Base-by-base conservation (phyloP, 2,329 filamentous ascomycete species). In the Hypoxylon sp. region DNA sequence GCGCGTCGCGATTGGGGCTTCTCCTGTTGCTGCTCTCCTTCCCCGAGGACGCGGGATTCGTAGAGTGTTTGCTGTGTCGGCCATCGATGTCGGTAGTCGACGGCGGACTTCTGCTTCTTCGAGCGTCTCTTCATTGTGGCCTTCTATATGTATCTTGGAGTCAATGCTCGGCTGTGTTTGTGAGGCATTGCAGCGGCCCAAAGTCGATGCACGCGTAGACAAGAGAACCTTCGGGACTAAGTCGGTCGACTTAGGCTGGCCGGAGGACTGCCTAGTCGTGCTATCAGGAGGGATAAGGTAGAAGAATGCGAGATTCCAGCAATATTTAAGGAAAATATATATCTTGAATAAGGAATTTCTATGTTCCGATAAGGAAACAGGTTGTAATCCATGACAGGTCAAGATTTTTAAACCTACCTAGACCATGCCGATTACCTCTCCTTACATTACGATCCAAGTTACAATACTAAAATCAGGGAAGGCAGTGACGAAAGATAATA, bases 1-100 rank as follows among this genome's bases (percentile, higher is more conserved):
- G 69, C 50, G 5, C 68, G 65, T 39, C 56, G 60, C 15, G 68
- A 68, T 44, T 24, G 58, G 0, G 44, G 41, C 50, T 47, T 48
- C 13, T 32, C 22, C 6, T 30, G 39, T 20, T 4, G 39, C 24
- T 4, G 20, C 20, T 57, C 58, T 13, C 15, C 20, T 19, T 22
- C 49, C 17, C 19, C n/a, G 28, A 65, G 13, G 11, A 58, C 37
- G 6, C 48, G 59, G 15, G 69, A 64, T 43, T 73, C 72, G 41
- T 70, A 59, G 19, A 75, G 55, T 4, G 72, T 75, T 48, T 72
- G 68, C 26, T 71, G 65, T 3, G 73, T 74, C 15, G 73, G 73
- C 73, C 72, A 75, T n/a, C 73, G 71, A 24, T 69, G 46, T 28
- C 68, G 62, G 46, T 75, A 74, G 28, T 74, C 72, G n/a, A 70